Evolutionary conservation across 2,329 filamentous ascomycete genomes (phyloP), one percentile per base, ranked within the genome.

Genomic region (Aaosphaeria pasadenensis): DNA sequence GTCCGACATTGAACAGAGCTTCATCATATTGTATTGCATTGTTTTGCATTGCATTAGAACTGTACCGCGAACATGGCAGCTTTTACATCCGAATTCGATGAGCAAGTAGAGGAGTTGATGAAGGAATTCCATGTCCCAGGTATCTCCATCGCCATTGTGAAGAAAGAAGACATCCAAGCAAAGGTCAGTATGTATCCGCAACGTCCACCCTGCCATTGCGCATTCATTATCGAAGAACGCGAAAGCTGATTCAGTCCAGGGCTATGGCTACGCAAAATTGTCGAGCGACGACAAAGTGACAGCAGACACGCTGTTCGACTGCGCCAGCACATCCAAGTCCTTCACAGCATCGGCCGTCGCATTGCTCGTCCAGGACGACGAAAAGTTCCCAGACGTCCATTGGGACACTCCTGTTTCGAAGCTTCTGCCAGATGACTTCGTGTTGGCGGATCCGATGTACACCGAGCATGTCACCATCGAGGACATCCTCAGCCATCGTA

Each of bases 271-370:
- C 33, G 33, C 33, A 9, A 9, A 36, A 4, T 36, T 36, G 33
- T 36, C 33, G n/a, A n/a, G 33, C 7, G 33, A 36, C 7, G 9
- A 9, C 24, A 24, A 24, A 24, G 57, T 54, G 17, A 55, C 50
- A 5, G 30, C 45, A 17, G 66, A 77, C 30, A 83, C 80, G 0
- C 68, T 84, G 3, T 84, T 79, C 66, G 80, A 78, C 49, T 72
- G 71, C 2, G 82, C 74, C 2, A 82, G 79, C 39, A 82, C 75
- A 1, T 81, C 79, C 17, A 85, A 85, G 58, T 76, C 79, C 2
- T 74, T 81, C 42, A 77, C 75, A 0, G 74, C 77, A 1, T 79
- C 79, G 1, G 70, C 72, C 0, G 60, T 85, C 3, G 72, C 76
- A 1, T 58, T 81, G 2, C 72, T 83, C 6, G 67, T 81, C 5